Percentiles rank a stretch among this genome's conserved stretches.
phyloP scores from a whole-genome alignment of 2,329 filamentous ascomycete genomes.

The Colletotrichum abscissum region DNA sequence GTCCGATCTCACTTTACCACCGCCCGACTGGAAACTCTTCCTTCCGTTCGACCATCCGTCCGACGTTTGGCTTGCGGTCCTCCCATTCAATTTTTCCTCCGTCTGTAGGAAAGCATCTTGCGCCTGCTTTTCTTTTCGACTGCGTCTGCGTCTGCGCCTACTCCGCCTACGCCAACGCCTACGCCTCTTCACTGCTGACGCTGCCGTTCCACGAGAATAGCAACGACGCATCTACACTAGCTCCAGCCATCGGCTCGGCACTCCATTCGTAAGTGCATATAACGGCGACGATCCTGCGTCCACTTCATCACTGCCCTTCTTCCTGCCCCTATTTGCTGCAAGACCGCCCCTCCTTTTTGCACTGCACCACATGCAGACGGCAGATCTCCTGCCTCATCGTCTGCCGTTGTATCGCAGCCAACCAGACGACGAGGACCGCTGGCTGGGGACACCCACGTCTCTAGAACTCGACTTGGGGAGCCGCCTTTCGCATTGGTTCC shows the following conservation, averaged over 20 bases:
- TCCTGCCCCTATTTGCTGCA: slow-evolving; percentile 17
- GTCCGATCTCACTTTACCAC: slow-evolving; percentile 21
- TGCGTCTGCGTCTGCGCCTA: neutral
- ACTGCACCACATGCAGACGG: slow-evolving; percentile 13
- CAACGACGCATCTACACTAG: slow-evolving; percentile 1
- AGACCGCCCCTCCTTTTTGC: slow-evolving; percentile 9
- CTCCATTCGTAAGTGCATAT: slow-evolving; percentile 22
- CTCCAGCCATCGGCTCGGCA: neutral
- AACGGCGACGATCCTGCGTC: slow-evolving; percentile 1
- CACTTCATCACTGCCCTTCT: neutral
- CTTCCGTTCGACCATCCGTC: slow-evolving; percentile 23
- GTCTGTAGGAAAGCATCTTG: neutral
- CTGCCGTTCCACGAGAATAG: slow-evolving; percentile 23
- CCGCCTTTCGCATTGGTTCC: slow-evolving; percentile 15
- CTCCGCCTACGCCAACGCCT: neutral
- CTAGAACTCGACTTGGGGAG: slow-evolving; percentile 10
- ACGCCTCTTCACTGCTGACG: neutral
- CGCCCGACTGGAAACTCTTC: slow-evolving; percentile 24
- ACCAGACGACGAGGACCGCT: neutral
- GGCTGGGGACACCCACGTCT: slow-evolving; percentile 19
- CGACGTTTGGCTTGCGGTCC: slow-evolving; percentile 26
- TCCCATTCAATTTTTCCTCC: neutral
- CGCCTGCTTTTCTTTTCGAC: slow-evolving; percentile 7
- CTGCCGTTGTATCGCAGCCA: slow-evolving; percentile 21
- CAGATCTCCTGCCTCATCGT: slow-evolving; percentile 24